Evolutionary conservation across 768 basidiomycete genomes (phyloP).

Genomic region (Calvatia gigantea): DNA sequence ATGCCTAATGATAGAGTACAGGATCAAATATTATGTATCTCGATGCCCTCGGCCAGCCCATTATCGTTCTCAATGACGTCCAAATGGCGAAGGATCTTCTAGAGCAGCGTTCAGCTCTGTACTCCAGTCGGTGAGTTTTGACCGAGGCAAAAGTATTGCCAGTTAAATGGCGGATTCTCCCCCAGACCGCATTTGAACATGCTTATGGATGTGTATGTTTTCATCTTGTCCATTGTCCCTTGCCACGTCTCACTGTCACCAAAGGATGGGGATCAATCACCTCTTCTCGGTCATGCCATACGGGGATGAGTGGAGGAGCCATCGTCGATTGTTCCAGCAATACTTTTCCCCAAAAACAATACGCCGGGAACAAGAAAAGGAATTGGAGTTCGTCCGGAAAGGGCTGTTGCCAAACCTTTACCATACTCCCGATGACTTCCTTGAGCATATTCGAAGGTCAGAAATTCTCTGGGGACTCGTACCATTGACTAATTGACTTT

Average conservation of each 20-base stretch:
- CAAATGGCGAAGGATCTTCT: conserved; percentile 23
- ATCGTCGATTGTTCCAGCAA: conserved; percentile 14
- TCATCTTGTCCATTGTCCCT: background rate
- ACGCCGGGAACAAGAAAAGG: conserved; percentile 4
- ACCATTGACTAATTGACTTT: background rate
- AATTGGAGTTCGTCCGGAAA: conserved; percentile 4
- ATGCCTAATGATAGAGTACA: background rate
- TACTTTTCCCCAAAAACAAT: conserved; percentile 10
- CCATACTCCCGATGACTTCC: conserved; percentile 5
- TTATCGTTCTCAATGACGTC: conserved; percentile 25
- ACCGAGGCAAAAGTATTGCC: background rate
- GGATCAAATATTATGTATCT: conserved; percentile 19
- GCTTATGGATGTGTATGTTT: conserved; percentile 8
- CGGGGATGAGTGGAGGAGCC: conserved; percentile 12
- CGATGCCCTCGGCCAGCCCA: conserved; percentile 22
- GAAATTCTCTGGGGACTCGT: background rate
- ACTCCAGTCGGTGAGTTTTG: conserved; percentile 19
- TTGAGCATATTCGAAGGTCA: conserved; percentile 6
- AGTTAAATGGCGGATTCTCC: background rate
- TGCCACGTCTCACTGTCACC: background rate
- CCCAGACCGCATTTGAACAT: conserved; percentile 2
- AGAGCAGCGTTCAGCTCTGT: conserved; percentile 25
- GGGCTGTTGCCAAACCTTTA: conserved; percentile 8
- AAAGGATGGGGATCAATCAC: conserved; percentile 8
- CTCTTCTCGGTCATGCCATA: conserved; percentile 12